phyloP scores from a whole-genome alignment of 179 eudicot genomes.

The Spinacia oleracea region DNA sequence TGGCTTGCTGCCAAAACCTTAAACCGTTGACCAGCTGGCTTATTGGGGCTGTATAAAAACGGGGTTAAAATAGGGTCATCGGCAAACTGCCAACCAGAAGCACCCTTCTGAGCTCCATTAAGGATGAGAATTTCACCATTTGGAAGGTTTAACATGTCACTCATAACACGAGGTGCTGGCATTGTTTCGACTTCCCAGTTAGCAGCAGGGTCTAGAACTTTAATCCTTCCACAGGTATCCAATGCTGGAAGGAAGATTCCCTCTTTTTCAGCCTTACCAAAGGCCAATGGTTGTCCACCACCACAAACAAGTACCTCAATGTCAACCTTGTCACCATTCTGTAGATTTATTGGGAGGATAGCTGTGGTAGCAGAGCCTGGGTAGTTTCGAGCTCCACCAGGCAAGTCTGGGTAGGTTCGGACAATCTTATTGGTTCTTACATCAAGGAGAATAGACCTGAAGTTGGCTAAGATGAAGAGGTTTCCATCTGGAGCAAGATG shows the following conservation, averaged over 20 bases:
- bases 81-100: constrained; percentile 66
- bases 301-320: constrained; percentile 65
- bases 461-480: constrained; percentile 73
- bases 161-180: constrained; percentile 72
- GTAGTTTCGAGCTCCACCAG: constrained; percentile 75
- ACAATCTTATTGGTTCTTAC: constrained; percentile 43
- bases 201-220: constrained; percentile 26
- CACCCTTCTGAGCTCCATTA: constrained; percentile 70
- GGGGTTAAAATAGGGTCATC: constrained; percentile 35
- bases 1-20: constrained; percentile 9
- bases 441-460: constrained; percentile 50
- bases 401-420: constrained; percentile 50
- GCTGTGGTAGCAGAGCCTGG: constrained; percentile 73
- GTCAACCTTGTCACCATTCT: constrained; percentile 1
- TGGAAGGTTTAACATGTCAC: constrained; percentile 77
- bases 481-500: constrained; percentile 80
- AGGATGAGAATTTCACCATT: constrained; percentile 54
- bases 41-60: constrained; percentile 30
- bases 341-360: constrained; percentile 53
- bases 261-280: constrained; percentile 35
- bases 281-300: constrained; percentile 43
- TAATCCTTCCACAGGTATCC: constrained; percentile 60
- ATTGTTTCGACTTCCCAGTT: constrained; percentile 69
- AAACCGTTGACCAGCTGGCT: constrained; percentile 34
- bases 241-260: constrained; percentile 46